Evolutionary conservation across 805 yeast species (phyloP).

Genomic region (Yarrowia sp.): DNA sequence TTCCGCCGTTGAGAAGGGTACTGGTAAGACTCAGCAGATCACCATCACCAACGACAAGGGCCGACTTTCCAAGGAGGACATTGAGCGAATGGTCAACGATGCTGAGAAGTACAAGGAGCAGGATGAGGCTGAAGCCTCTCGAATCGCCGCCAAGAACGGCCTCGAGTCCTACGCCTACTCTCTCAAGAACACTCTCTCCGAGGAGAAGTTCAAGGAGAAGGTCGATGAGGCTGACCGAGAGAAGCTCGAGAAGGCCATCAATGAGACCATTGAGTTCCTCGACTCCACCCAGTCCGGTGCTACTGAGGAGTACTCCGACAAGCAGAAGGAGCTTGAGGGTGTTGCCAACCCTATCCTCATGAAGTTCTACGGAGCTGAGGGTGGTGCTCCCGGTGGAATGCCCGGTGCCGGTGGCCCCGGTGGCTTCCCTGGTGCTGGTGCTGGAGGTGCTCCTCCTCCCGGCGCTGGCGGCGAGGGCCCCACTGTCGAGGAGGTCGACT

Average conservation of each 20-base stretch:
- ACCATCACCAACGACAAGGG: conserved; percentile 99
- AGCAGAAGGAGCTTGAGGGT: conserved; percentile 93
- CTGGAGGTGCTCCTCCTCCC: conserved; percentile 60
- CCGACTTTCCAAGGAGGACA: conserved; percentile 95
- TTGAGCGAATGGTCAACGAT: conserved; percentile 95
- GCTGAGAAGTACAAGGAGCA: conserved; percentile 97
- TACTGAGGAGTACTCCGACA: conserved; percentile 85
- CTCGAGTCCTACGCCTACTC: conserved; percentile 95
- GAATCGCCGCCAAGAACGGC: conserved; percentile 91
- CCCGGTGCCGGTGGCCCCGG: conserved; percentile 67
- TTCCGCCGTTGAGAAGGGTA: conserved; percentile 95
- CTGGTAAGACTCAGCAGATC: conserved; percentile 95
- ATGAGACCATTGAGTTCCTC: conserved; percentile 85
- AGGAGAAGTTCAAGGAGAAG: conserved; percentile 76
- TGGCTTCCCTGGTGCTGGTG: conserved; percentile 52
- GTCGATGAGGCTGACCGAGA: conserved; percentile 64
- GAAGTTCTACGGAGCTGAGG: conserved; percentile 88
- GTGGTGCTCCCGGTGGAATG: conserved; percentile 76
- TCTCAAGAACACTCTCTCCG: conserved; percentile 75
- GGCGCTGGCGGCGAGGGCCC: conserved; percentile 53
- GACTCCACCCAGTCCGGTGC: conserved; percentile 91
- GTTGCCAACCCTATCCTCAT: conserved; percentile 95
- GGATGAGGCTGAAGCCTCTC: conserved; percentile 89
- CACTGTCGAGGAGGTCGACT: conserved; percentile 49
- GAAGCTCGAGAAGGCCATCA: conserved; percentile 71